Evolutionary conservation across 2,329 filamentous ascomycete species (phyloP), one percentile per base, ranked within the genome.

Genomic region (Canariomyces notabilis): DNA sequence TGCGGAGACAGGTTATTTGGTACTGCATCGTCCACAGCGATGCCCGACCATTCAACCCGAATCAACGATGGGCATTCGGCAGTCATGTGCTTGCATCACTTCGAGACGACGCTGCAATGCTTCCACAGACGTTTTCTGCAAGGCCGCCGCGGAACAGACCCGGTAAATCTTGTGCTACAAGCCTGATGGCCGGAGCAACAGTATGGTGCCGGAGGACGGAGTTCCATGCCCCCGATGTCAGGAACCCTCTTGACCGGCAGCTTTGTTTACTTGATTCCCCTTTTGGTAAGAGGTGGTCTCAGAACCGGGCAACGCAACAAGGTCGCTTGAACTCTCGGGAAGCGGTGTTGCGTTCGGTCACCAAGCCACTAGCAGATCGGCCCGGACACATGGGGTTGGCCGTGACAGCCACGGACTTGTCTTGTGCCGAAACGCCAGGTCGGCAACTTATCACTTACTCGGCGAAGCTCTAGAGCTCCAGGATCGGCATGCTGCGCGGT

Each of bases 401-500:
- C 9, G 18, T 32, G 23, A 33, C 33, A 18, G 42, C 42, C 34
- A 33, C 29, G 21, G 20, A 39, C 36, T 20, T 14, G 6, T n/a
- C 11, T 16, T 18, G 37, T 12, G n/a, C 34, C 16, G 37, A n/a
- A 19, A 22, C 22, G 22, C 11, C 3, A 6, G 4, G n/a, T 31
- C 12, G 15, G 18, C 6, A 37, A 32, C 11, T n/a, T n/a, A n/a
- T n/a, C n/a, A n/a, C n/a, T n/a, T n/a, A n/a, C 19, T 33, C 15
- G 33, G n/a, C 9, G 6, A 3, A n/a, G 22, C 2, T n/a, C 22
- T 7, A 37, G 26, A 19, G 20, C 6, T n/a, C n/a, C n/a, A n/a
- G n/a, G 38, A 46, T 42, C 33, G 22, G 22, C 44, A 11, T n/a
- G 37, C 14, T 29, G 41, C 29, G 23, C 22, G 29, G 12, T 18